These are phyloP conservation scores for Lunularia cruciata DNA, from an alignment of 225 moss, liverwort and hornwort genomes.

Conservation along the genomic window DNA sequence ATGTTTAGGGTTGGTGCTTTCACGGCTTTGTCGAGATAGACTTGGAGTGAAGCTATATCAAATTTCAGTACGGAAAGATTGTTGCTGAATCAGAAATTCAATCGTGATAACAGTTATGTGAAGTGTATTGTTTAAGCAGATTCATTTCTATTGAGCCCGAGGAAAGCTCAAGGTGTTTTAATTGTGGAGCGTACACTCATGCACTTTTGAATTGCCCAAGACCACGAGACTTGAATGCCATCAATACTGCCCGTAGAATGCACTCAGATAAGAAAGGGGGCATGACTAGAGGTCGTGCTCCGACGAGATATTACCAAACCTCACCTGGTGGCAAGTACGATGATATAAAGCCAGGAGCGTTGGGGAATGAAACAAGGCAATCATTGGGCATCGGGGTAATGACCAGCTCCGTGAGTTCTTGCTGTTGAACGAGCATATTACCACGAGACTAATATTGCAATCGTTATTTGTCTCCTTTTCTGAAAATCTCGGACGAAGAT, in stretches of 20 bases:
- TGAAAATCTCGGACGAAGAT: no score
- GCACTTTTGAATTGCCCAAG: constrained; percentile 71
- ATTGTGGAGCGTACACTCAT: constrained; percentile 91
- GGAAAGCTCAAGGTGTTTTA: constrained; percentile 79
- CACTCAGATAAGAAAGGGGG: constrained; percentile 48
- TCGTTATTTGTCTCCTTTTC: background rate
- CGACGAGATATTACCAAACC: constrained; percentile 74
- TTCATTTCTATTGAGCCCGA: constrained; percentile 34
- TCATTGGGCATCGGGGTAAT: constrained; percentile 53
- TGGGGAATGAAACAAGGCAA: constrained; percentile 39
- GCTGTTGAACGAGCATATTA: background rate
- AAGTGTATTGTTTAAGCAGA: constrained; percentile 27
- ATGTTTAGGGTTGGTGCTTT: no score
- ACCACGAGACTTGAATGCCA: constrained; percentile 59
- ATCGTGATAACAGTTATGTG: no score
- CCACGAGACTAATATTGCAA: no score
- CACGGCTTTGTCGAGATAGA: no score
- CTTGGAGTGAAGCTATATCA: no score
- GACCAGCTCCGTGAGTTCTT: background rate
- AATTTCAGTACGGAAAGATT: no score
- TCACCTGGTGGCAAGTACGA: constrained; percentile 58
- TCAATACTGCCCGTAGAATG: constrained; percentile 63
- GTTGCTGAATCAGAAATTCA: no score
- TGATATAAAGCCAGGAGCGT: constrained; percentile 45
- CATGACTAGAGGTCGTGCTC: constrained; percentile 52